Base-by-base conservation (phyloP, 1,284 basidiomycete genomes). In the Ustilago crameri region DNA sequence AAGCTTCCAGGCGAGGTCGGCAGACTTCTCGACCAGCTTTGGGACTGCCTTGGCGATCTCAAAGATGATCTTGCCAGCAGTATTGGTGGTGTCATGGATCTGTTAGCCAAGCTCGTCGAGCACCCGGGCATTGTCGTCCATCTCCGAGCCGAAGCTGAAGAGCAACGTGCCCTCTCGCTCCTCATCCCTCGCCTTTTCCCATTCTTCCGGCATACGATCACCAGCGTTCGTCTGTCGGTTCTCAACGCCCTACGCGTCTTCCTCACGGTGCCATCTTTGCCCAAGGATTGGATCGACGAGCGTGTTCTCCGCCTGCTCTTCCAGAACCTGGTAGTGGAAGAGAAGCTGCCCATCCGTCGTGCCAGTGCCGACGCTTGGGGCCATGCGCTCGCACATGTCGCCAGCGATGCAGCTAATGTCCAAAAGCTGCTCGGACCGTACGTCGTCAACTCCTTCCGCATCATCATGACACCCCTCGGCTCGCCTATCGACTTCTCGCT, bases 61-160 rank as follows among this genome's bases (percentile, higher is more conserved):
- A 95, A 94, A 79, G 96, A 99, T 83, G 96, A 99, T 80, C 85
- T 99, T 3, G 94, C 94, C 62, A 98, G 94, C 64, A 97, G 94
- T 76, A 93, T 96, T 23, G 95, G 93, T 20, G 91, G 92, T 18
- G 93, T 98, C 26, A 99, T 99, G 96, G 94, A 98, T 82, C 87
- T 99, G 1, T 49, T 73, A 18, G 73, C 64, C 27, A 68, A 58
- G 71, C 45, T 70, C 30, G 62, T 61, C 56, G 45, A 61, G 40
- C 51, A 68, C 70, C 87, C 90, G n/a, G 85, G 88, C 80, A 92
- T 94, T 14, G 92, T 95, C 40, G 85, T 87, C 30, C 88, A 93
- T 38, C 87, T 95, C 22, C 40, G 66, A 20, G 51, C 55, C 23
- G 64, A 67, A 37, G 53, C 57, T 0, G 37, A 51, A 23, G 65